phyloP scores from a whole-genome alignment of 2,329 filamentous ascomycete species.

The Colletotrichum chrysophilum region DNA sequence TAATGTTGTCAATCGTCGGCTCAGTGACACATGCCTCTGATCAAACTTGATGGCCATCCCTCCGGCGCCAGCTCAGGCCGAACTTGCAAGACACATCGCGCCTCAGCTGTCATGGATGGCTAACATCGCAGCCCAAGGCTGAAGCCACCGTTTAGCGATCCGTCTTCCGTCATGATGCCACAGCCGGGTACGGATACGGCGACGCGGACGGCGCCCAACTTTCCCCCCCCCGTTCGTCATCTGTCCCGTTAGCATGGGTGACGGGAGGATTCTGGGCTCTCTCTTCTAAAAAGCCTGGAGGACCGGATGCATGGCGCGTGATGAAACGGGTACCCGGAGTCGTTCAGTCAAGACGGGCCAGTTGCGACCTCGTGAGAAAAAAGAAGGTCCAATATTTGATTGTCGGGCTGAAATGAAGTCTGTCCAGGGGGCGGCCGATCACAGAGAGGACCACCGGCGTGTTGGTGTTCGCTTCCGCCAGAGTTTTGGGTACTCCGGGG shows the following conservation, averaged over 20 bases:
- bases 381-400: neutral
- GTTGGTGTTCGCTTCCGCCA: constrained; percentile 1
- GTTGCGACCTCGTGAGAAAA: neutral
- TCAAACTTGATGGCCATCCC: neutral
- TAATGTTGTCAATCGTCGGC: neutral
- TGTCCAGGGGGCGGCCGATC: neutral
- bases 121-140: neutral
- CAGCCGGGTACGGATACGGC: neutral
- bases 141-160: neutral
- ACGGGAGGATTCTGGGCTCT: neutral
- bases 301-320: neutral
- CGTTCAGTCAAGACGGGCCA: neutral
- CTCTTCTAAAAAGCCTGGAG: neutral
- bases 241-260: neutral
- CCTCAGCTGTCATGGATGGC: neutral
- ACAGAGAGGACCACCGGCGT: neutral
- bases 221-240: neutral
- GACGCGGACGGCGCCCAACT: neutral
- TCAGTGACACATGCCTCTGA: neutral
- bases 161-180: neutral
- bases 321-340: neutral
- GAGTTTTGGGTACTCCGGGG: neutral
- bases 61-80: neutral
- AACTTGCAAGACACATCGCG: neutral
- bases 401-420: neutral